phyloP scores from a whole-genome alignment of 78 protist species.

The Dictyostelium intermedium region DNA sequence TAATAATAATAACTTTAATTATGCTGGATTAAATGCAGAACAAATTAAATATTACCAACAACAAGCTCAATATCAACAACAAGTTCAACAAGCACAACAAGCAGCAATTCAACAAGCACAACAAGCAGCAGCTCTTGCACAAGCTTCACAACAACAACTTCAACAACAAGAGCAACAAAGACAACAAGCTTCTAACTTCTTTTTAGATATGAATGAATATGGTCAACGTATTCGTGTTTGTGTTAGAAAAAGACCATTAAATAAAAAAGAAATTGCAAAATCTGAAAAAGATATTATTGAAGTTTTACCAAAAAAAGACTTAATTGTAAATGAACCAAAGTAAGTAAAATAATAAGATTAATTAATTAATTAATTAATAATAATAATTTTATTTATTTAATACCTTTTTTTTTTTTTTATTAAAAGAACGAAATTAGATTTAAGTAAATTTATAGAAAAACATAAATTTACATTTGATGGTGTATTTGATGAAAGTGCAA shows the following conservation, averaged over 20 bases:
- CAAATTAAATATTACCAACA: conserved; percentile 28
- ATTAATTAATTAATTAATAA: neutral
- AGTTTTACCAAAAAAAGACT: conserved; percentile 20
- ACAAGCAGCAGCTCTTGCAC: neutral
- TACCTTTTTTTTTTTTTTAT: neutral
- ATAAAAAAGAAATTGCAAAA: conserved; percentile 57
- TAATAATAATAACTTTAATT: neutral
- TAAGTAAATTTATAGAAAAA: conserved; percentile 88
- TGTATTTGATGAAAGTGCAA: conserved; percentile 87
- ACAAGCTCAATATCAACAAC: conserved; percentile 12
- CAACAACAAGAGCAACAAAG: conserved; percentile 28
- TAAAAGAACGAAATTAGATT: conserved; percentile 83
- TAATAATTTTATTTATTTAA: no score
- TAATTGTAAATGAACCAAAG: conserved; percentile 72
- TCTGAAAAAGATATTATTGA: conserved; percentile 68
- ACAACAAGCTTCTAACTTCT: conserved; percentile 10
- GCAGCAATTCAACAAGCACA: neutral
- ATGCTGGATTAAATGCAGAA: neutral
- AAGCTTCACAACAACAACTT: conserved; percentile 1
- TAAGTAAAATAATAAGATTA: neutral
- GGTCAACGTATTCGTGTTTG: conserved; percentile 89
- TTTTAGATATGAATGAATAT: conserved; percentile 61
- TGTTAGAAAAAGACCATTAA: conserved; percentile 95
- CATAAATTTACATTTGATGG: conserved; percentile 93
- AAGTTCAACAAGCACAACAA: conserved; percentile 1